phyloP scores from a whole-genome alignment of 306 rosid genomes.

The Vigna reflexopilosa region DNA sequence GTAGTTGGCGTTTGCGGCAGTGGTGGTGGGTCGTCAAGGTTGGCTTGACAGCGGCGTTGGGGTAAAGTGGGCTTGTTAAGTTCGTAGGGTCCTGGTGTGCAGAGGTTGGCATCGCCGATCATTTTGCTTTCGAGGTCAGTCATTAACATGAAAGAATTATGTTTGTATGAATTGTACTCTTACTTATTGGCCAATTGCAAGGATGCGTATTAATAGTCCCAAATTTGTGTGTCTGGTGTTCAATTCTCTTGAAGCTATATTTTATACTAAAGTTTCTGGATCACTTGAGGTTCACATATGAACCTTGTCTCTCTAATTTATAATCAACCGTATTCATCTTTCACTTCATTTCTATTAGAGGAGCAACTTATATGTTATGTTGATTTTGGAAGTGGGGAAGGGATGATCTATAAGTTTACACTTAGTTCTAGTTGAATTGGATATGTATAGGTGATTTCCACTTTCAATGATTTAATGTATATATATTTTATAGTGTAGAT shows the following conservation, averaged over 20 bases:
- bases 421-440: constrained; percentile 25
- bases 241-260: not conserved
- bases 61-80: no score
- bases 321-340: constrained; percentile 25
- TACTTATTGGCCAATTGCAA: not conserved
- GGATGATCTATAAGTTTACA: constrained; percentile 17
- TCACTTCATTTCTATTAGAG: constrained; percentile 21
- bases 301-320: not conserved
- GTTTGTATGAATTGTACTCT: no score
- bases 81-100: no score
- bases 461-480: not conserved
- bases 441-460: constrained; percentile 22
- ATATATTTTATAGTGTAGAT: constrained; percentile 36
- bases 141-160: no score
- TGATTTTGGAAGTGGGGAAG: constrained; percentile 19
- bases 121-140: no score
- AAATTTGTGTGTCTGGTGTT: constrained; percentile 30
- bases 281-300: constrained; percentile 5
- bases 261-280: constrained; percentile 3
- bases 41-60: no score
- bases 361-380: constrained; percentile 34
- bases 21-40: no score
- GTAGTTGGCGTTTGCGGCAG: no score
- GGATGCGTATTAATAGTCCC: not conserved
- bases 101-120: no score